A percentile compares a stretch with the other conserved stretches of the same genome.
These are phyloP conservation scores for Phytophthora idaei DNA, from an alignment of 352 stramenopile species.

Conservation along the genomic window DNA sequence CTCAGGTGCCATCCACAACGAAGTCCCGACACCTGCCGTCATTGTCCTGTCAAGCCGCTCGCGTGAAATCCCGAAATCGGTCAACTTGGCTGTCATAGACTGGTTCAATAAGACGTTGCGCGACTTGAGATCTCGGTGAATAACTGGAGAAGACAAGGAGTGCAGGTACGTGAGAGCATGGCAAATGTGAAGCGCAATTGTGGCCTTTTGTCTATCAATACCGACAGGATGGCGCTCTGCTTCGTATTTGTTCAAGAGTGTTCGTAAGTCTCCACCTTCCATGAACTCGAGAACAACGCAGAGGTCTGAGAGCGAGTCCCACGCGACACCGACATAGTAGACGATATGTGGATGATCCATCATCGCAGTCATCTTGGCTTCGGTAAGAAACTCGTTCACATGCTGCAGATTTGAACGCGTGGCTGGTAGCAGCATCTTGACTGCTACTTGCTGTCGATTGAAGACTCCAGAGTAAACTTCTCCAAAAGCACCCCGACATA, in stretches of 20 bases:
- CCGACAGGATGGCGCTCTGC: slow-evolving; percentile 17
- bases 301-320: slow-evolving; percentile 40
- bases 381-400: slow-evolving; percentile 44
- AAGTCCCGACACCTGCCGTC: slow-evolving; percentile 23
- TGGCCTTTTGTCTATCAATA: slow-evolving; percentile 38
- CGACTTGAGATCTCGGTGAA: slow-evolving; percentile 54
- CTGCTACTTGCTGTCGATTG: slow-evolving; percentile 39
- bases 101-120: slow-evolving; percentile 34
- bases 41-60: slow-evolving; percentile 44
- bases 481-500: slow-evolving; percentile 44
- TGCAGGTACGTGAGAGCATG: slow-evolving; percentile 39
- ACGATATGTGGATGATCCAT: slow-evolving; percentile 63
- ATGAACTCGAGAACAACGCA: slow-evolving; percentile 53
- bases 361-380: slow-evolving; percentile 49
- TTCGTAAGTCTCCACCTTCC: slow-evolving; percentile 39
- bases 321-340: slow-evolving; percentile 58
- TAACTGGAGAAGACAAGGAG: slow-evolving; percentile 25
- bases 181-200: slow-evolving; percentile 35
- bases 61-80: slow-evolving; percentile 68
- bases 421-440: slow-evolving; percentile 46
- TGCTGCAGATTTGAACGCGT: slow-evolving; percentile 22
- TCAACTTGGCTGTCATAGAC: slow-evolving; percentile 59
- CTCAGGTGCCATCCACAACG: slow-evolving; percentile 24
- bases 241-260: slow-evolving; percentile 30
- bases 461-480: slow-evolving; percentile 45